These are phyloP conservation scores for Termitomyces sp. DNA, from an alignment of 768 basidiomycete genomes.

Conservation along the genomic window DNA sequence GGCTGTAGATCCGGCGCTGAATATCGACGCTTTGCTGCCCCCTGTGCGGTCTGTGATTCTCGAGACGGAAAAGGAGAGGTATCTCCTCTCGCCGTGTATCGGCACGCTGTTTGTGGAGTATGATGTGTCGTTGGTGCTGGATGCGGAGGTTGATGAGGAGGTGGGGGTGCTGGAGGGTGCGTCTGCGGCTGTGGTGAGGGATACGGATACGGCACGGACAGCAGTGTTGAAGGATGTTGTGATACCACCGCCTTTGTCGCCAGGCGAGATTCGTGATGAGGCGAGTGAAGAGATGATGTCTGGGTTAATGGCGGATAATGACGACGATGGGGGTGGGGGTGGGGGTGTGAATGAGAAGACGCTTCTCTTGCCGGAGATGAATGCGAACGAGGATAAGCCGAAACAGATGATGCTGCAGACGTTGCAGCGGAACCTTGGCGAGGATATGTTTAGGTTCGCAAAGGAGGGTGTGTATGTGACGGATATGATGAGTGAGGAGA, in stretches of 20 bases:
- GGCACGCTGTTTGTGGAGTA: constrained; percentile 21
- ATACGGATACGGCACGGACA: too few species aligned
- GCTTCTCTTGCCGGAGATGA: too few species aligned
- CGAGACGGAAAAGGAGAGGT: constrained; percentile 39
- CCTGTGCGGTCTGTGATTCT: constrained; percentile 26
- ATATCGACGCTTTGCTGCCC: constrained; percentile 3
- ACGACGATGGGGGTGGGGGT: too few species aligned
- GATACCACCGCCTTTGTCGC: not conserved
- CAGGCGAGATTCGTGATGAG: not conserved
- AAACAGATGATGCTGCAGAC: constrained; percentile 30
- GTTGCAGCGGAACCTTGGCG: constrained; percentile 32
- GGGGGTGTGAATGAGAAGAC: too few species aligned
- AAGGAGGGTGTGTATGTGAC: constrained; percentile 34
- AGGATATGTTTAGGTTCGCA: constrained; percentile 36
- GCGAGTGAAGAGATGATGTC: too few species aligned
- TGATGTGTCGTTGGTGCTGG: constrained; percentile 37
- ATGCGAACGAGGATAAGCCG: constrained; percentile 8
- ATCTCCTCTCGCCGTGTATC: constrained; percentile 34
- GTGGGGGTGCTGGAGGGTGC: constrained; percentile 7
- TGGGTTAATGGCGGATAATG: too few species aligned
- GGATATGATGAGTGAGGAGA: constrained; percentile 19
- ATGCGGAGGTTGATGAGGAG: constrained; percentile 19
- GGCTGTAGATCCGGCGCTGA: constrained; percentile 12
- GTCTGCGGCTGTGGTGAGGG: not conserved
- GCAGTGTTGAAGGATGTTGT: too few species aligned